Evolutionary conservation across 192 early-diverging fungal genomes (phyloP).

Genomic region (Entomortierella beljakovae): DNA sequence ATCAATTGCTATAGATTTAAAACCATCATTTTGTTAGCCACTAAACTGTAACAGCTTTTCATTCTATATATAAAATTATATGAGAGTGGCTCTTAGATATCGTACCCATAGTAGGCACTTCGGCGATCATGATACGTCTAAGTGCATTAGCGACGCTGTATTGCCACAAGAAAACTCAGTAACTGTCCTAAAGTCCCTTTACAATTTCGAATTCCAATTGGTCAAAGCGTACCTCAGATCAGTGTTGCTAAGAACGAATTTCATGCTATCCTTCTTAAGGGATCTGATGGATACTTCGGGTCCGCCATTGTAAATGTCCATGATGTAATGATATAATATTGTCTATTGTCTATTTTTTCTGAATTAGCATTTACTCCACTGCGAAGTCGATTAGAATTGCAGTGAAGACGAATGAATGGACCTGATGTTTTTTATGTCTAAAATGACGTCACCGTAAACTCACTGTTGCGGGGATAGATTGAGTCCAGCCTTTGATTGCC

Average conservation of each 20-base stretch:
- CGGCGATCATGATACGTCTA: conserved; percentile 96
- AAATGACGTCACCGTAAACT: too few species aligned
- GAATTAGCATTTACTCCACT: background rate
- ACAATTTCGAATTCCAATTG: too few species aligned
- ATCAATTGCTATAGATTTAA: conserved; percentile 81
- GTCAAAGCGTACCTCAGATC: conserved; percentile 77
- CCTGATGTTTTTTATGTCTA: background rate
- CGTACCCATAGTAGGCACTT: conserved; percentile 92
- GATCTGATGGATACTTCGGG: conserved; percentile 72
- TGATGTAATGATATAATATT: background rate
- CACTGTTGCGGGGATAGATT: too few species aligned
- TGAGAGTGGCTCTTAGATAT: background rate
- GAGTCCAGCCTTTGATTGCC: too few species aligned
- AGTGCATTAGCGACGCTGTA: conserved; percentile 90
- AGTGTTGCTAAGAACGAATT: conserved; percentile 88
- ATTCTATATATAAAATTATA: background rate
- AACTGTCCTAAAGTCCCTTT: too few species aligned
- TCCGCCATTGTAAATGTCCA: conserved; percentile 52
- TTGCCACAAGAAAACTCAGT: background rate
- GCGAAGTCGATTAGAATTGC: background rate
- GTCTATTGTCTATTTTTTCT: background rate
- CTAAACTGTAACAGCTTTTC: background rate
- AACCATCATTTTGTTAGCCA: background rate
- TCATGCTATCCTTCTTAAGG: conserved; percentile 68
- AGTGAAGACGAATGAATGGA: background rate